Conservation (phyloP, 2,329 filamentous ascomycete genomes). For the Myriangium duriaei region DNA sequence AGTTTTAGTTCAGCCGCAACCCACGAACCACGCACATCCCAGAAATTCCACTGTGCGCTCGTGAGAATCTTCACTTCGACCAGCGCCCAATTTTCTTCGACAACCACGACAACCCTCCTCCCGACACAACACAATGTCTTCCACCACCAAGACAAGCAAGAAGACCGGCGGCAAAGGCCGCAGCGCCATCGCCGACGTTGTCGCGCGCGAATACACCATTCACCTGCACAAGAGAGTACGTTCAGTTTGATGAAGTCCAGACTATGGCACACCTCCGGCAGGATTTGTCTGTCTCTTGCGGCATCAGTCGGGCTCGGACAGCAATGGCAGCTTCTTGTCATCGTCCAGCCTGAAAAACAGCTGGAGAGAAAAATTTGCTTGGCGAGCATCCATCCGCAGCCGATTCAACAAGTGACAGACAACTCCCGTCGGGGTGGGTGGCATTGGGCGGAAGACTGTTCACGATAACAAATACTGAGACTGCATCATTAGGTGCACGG, state of each 20-base stretch:
- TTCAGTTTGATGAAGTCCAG: conserved; percentile 64
- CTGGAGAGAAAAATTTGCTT: too few relatives aligned
- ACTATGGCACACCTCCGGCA: conserved; percentile 28
- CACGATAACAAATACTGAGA: conserved; percentile 25
- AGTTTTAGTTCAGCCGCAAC: background rate
- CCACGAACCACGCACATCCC: too few relatives aligned
- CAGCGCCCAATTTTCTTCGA: conserved; percentile 5
- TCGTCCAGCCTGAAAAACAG: too few relatives aligned
- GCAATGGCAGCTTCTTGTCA: too few relatives aligned
- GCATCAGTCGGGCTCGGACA: too few relatives aligned
- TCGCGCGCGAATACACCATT: conserved; percentile 99
- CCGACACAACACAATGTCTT: conserved; percentile 26
- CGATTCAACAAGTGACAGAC: too few relatives aligned
- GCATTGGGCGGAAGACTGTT: conserved; percentile 59
- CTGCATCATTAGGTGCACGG: conserved; percentile 64
- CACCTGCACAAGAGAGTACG: conserved; percentile 99
- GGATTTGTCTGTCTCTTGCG: too few relatives aligned
- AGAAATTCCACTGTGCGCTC: background rate
- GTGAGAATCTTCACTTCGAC: conserved; percentile 2
- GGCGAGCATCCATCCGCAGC: too few relatives aligned
- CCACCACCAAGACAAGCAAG: conserved; percentile 27
- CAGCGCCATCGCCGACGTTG: conserved; percentile 97
- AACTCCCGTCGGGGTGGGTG: conserved; percentile 20
- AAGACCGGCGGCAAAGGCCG: conserved; percentile 66
- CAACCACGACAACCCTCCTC: conserved; percentile 1